Conservation (phyloP, 2,329 filamentous ascomycete species). For the Penicillium brasilianum region DNA sequence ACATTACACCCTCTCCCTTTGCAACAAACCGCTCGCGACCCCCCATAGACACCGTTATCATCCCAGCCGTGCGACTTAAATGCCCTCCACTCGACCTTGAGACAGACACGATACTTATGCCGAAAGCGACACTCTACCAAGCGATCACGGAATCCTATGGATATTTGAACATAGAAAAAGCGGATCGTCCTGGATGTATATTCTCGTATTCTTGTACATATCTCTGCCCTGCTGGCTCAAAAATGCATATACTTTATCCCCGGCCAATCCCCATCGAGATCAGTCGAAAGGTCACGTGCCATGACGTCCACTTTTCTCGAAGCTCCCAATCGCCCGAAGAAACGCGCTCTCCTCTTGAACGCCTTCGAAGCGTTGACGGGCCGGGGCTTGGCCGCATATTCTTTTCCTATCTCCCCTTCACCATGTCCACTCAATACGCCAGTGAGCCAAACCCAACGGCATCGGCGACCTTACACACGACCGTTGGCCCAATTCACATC, state of each 20-base stretch:
- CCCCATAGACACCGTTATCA: not conserved
- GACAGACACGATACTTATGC: not conserved
- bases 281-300: slow-evolving; percentile 25
- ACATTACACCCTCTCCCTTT: not conserved
- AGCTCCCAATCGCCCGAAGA: slow-evolving; percentile 8
- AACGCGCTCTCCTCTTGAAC: not conserved
- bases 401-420: slow-evolving; percentile 9
- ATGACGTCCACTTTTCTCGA: slow-evolving; percentile 30
- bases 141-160: not conserved
- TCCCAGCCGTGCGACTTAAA: not conserved
- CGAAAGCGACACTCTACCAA: slow-evolving; percentile 4
- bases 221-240: not conserved
- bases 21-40: slow-evolving; percentile 7
- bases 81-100: not conserved
- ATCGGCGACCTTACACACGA: slow-evolving; percentile 89
- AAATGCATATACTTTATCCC: slow-evolving; percentile 2
- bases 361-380: slow-evolving; percentile 1
- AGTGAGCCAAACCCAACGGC: slow-evolving; percentile 93
- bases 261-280: not conserved
- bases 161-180: not conserved
- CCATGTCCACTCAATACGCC: slow-evolving; percentile 90
- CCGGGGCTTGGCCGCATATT: slow-evolving; percentile 5
- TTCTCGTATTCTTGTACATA: slow-evolving; percentile 6
- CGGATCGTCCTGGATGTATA: not conserved
- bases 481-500: slow-evolving; percentile 83